A percentile compares a stretch with the other conserved stretches of the same genome.
Conservation (phyloP, 202 grass and related monocot genomes). For the Schoenoplectus tabernaemontani region DNA sequence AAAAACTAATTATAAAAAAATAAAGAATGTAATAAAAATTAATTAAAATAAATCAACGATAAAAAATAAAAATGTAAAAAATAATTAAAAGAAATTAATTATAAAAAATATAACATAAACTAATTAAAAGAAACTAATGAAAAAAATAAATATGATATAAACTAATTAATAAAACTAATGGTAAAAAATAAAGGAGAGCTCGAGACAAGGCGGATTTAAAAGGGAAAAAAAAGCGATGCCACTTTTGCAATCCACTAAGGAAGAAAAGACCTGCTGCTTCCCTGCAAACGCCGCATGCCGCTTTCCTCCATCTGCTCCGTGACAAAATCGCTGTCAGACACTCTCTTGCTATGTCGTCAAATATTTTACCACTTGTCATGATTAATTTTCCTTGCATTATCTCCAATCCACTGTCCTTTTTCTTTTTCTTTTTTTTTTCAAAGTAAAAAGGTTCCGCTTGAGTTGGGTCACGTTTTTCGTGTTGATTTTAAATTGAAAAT, state of each 20-base stretch:
- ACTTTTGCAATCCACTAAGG: conserved; percentile 21
- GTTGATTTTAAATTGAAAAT: not conserved
- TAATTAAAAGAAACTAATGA: too few relatives aligned
- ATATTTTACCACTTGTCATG: not conserved
- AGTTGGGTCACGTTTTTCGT: not conserved
- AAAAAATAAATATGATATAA: too few relatives aligned
- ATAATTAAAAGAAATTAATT: too few relatives aligned
- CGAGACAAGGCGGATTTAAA: not conserved
- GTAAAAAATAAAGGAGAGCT: not conserved
- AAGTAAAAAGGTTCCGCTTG: not conserved
- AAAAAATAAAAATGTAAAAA: too few relatives aligned
- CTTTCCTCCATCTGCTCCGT: conserved; percentile 20
- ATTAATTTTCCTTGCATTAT: not conserved
- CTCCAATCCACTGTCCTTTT: not conserved
- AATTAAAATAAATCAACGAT: too few relatives aligned
- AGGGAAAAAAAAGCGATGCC: not conserved
- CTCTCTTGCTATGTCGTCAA: not conserved
- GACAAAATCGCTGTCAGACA: conserved; percentile 13
- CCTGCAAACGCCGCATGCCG: conserved; percentile 14
- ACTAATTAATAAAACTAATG: too few relatives aligned
- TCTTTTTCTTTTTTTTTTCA: not conserved
- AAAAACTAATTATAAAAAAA: too few relatives aligned
- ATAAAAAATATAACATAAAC: too few relatives aligned
- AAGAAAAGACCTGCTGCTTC: conserved; percentile 20
- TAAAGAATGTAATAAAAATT: too few relatives aligned